Evolutionary conservation across 345 rosid genomes (phyloP).

Genomic region (Euphorbia peplus): DNA sequence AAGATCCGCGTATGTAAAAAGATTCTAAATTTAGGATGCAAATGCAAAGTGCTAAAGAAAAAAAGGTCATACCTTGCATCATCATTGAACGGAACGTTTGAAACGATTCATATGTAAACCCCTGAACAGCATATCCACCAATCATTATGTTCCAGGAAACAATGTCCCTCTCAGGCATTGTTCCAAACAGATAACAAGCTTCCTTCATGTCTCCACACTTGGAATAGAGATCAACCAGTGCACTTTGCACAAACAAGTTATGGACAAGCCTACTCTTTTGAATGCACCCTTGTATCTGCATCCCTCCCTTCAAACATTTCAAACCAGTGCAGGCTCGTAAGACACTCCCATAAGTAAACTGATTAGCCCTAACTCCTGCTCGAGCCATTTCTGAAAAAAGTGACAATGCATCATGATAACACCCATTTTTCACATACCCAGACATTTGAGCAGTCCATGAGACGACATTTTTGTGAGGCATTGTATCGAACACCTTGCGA

Average conservation of each 20-base stretch:
- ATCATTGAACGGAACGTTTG: slow-evolving; percentile 49
- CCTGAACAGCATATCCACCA: slow-evolving; percentile 32
- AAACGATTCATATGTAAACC: slow-evolving; percentile 39
- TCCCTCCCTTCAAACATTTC: slow-evolving; percentile 25
- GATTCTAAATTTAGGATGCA: neutral
- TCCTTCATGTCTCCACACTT: slow-evolving; percentile 29
- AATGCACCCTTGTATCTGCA: slow-evolving; percentile 27
- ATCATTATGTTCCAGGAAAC: slow-evolving; percentile 28
- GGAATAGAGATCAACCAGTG: slow-evolving; percentile 29
- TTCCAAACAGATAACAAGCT: slow-evolving; percentile 22
- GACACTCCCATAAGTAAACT: slow-evolving; percentile 29
- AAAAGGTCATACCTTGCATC: slow-evolving; percentile 46
- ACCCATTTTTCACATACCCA: slow-evolving; percentile 20
- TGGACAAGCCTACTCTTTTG: slow-evolving; percentile 26
- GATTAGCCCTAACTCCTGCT: slow-evolving; percentile 22
- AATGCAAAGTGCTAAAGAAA: neutral
- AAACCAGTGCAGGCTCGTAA: slow-evolving; percentile 24
- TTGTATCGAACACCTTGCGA: slow-evolving; percentile 26
- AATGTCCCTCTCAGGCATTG: slow-evolving; percentile 22
- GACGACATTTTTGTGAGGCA: slow-evolving; percentile 19
- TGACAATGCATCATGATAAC: slow-evolving; percentile 18
- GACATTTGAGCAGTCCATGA: slow-evolving; percentile 33
- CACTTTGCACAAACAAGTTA: slow-evolving; percentile 24
- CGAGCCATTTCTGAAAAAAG: slow-evolving; percentile 17
- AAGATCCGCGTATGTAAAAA: neutral